Evolutionary conservation across 2,329 filamentous ascomycete genomes (phyloP), one percentile per base, ranked within the genome.

Genomic region (Penicillium sp.): DNA sequence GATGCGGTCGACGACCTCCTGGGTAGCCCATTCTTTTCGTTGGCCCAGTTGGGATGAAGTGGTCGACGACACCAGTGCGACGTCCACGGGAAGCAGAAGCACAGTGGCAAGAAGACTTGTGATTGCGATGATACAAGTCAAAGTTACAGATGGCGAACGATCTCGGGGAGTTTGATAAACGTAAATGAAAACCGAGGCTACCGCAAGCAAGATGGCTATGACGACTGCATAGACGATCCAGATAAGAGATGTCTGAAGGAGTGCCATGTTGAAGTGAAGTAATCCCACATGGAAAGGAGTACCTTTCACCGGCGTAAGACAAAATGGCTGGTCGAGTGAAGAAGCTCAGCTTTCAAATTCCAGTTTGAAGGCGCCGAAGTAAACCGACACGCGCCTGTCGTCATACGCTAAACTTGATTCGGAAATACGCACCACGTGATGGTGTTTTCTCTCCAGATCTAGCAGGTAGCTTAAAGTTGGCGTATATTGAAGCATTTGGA

Each of bases 1-100:
- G 49, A 97, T 96, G 56, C 84, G 82, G 57, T 89, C 82, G 53
- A 97, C 85, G 46, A 85, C 85, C 58, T 88, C 84, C 21, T 90
- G 89, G 0, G 90, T 95, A 9, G 94, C 94, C 94, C 94, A 99
- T 62, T 93, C 87, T 73, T 97, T 97, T 77, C 96, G 95, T 42
- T 82, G 82, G 52, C 94, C 94, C 27, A 88, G 79, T 42, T 85
- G 83, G 5, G 87, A 83, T 49, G 86, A 86, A 12, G 86, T 88
- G 0, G 94, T 99, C 6, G 91, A 91, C 2, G 93, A 97, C 41
- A 97, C 88, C 62, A 99, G 84, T 9, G 94, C 94, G 61, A 97
- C 91, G 72, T 99, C 94, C 71, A 97, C 93, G 20, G 94, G 94
- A 23, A 97, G 84, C 18, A 99, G 84, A 27, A 99, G 83, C 23